A percentile compares a stretch with the other conserved stretches of the same genome.
phyloP scores from a whole-genome alignment of 331 rosid species.

The Quercus lobata region DNA sequence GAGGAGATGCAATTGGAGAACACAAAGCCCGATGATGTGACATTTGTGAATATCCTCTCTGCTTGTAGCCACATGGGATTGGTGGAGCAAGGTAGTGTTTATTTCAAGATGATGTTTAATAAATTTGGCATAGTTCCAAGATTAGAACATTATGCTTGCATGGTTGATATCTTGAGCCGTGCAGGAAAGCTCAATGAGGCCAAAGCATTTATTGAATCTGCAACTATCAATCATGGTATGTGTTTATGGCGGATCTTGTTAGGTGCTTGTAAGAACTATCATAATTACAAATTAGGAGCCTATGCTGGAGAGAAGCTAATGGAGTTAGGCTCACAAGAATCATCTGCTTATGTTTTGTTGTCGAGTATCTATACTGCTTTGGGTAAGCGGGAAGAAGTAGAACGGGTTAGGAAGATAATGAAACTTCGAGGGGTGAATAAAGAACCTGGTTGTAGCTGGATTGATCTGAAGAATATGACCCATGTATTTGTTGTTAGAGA shows the following conservation, averaged over 20 bases:
- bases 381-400: conserved; percentile 65
- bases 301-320: conserved; percentile 80
- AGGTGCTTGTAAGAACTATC: conserved; percentile 69
- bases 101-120: conserved; percentile 65
- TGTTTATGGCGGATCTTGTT: conserved; percentile 79
- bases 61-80: conserved; percentile 88
- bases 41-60: conserved; percentile 72
- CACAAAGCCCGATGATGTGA: conserved; percentile 54
- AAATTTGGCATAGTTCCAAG: conserved; percentile 43
- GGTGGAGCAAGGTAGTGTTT: conserved; percentile 59
- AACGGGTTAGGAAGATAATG: conserved; percentile 74
- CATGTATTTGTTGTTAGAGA: conserved; percentile 90
- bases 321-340: conserved; percentile 72
- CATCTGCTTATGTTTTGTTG: conserved; percentile 65
- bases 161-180: conserved; percentile 76
- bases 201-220: conserved; percentile 71
- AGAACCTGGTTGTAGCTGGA: conserved; percentile 93
- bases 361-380: conserved; percentile 64
- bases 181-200: conserved; percentile 74
- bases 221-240: conserved; percentile 58
- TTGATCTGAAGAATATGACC: conserved; percentile 62
- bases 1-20: conserved; percentile 66
- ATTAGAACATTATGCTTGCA: conserved; percentile 69
- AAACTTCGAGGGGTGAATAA: conserved; percentile 65
- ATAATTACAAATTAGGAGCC: conserved; percentile 58